Evolutionary conservation across 2,329 filamentous ascomycete species (phyloP).

Genomic region (Colletotrichum horii): DNA sequence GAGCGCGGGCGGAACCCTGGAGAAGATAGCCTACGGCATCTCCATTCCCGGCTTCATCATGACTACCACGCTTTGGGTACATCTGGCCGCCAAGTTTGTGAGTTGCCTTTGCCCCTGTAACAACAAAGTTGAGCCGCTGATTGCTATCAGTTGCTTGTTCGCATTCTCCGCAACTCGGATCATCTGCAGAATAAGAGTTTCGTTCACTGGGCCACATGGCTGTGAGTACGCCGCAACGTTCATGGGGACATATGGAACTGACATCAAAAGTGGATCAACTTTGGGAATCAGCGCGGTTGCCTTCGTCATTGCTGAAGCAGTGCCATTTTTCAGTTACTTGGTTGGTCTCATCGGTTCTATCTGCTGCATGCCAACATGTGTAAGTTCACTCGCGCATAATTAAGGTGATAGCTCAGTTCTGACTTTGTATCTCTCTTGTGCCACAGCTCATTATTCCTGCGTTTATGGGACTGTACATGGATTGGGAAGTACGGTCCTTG

Average conservation of each 20-base stretch:
- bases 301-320: slow-evolving; percentile 26
- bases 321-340: slow-evolving; percentile 30
- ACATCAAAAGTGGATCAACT: slow-evolving; percentile 21
- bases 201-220: slow-evolving; percentile 38
- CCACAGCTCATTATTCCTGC: background rate
- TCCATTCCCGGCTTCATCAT: slow-evolving; percentile 26
- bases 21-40: slow-evolving; percentile 27
- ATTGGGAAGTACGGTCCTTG: background rate
- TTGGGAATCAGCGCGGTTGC: slow-evolving; percentile 20
- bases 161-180: slow-evolving; percentile 36
- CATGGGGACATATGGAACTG: background rate
- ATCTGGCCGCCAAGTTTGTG: slow-evolving; percentile 27
- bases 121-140: background rate
- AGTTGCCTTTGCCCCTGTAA: background rate
- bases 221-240: slow-evolving; percentile 16
- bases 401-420: slow-evolving; percentile 5
- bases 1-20: slow-evolving; percentile 25
- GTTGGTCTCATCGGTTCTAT: slow-evolving; percentile 29
- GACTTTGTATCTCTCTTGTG: background rate
- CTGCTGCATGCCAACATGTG: slow-evolving; percentile 32
- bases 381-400: slow-evolving; percentile 24
- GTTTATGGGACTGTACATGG: background rate
- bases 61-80: slow-evolving; percentile 24
- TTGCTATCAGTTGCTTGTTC: slow-evolving; percentile 34
- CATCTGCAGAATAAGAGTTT: slow-evolving; percentile 37